Base-by-base conservation (phyloP, 495 filamentous ascomycete species). In the Tricharina praecox region DNA sequence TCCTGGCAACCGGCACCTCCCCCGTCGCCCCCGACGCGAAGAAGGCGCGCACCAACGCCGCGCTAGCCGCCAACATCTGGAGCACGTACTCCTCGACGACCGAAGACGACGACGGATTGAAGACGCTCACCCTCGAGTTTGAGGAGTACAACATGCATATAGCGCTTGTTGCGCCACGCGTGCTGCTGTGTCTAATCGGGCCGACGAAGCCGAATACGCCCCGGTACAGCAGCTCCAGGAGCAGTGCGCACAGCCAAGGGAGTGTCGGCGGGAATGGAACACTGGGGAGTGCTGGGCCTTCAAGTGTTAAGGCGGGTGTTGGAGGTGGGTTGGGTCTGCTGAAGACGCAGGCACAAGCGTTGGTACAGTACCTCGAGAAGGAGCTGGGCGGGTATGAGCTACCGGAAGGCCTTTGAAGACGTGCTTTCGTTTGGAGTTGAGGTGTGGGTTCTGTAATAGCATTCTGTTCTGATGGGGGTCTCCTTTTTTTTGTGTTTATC, bases 121-220 rank as follows among this genome's bases (percentile, higher is more conserved):
- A 60, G 19, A 58, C 56, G 0, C 54, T 63, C n/a, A 62, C 60
- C 9, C 53, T 63, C 23, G 60, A 63, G 26, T 51, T 62, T 21
- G 54, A 56, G 16, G 53, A 57, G 26, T 58, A 57, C 23, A 63
- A 63, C 10, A 48, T 63, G 0, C 56, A 62, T 30, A 59, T 63
- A 26, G 56, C 57, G 23, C 50, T 63, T 23, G 60, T 63, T 10
- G 51, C 49, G 1, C 56, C 57, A 2, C 30, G 54, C n/a, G 50
- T 63, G 9, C 33, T 63, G 33, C 48, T 63, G 20, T 63, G 60
- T 35, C 37, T 63, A 20, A 63, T 63, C 34, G 60, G 60, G 0
- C 60, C 60, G 9, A 61, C 49, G 43, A 38, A 42, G 19, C 43
- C 50, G 10, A 47, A n/a, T n/a, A n/a, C n/a, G n/a, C n/a, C 52